Percentiles rank a stretch among this genome's conserved stretches.
phyloP scores from a whole-genome alignment of 371 early-diverging fungal genomes.

The Capillidium rhysosporum region DNA sequence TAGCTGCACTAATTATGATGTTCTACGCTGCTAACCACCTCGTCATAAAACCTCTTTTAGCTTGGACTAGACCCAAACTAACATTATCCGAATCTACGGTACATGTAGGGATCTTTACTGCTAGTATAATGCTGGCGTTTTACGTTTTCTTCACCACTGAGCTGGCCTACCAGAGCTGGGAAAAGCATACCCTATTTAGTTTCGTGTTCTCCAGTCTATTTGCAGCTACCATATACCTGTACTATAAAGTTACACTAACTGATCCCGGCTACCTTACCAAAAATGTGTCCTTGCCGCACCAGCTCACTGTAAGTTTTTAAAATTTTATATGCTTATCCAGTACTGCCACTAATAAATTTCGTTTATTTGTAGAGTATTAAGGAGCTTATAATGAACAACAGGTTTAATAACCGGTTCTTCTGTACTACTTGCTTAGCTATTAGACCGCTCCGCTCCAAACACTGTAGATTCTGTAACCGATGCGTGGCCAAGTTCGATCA shows the following conservation, averaged over 20 bases:
- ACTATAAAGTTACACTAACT: slow-evolving; percentile 42
- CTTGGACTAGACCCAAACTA: slow-evolving; percentile 27
- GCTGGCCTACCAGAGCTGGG: background rate
- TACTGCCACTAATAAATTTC: too few relatives aligned
- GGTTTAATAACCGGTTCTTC: slow-evolving; percentile 52
- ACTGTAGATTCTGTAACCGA: slow-evolving; percentile 88
- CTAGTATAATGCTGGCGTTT: slow-evolving; percentile 34
- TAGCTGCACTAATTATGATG: slow-evolving; percentile 15
- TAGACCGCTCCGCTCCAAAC: slow-evolving; percentile 91
- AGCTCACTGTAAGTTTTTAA: slow-evolving; percentile 13
- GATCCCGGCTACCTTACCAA: slow-evolving; percentile 71
- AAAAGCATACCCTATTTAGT: slow-evolving; percentile 29
- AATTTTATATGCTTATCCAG: background rate
- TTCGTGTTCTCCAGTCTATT: slow-evolving; percentile 34
- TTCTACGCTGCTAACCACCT: slow-evolving; percentile 48
- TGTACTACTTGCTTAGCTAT: slow-evolving; percentile 61
- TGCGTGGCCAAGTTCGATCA: slow-evolving; percentile 99
- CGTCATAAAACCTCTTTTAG: slow-evolving; percentile 29
- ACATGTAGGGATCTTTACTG: slow-evolving; percentile 64
- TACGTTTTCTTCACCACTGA: background rate
- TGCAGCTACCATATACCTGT: slow-evolving; percentile 33
- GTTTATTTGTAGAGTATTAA: slow-evolving; percentile 17
- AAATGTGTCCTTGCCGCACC: slow-evolving; percentile 18
- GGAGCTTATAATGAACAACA: slow-evolving; percentile 40
- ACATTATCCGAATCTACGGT: slow-evolving; percentile 59